Base-by-base conservation (phyloP, 1,139 yeast genomes). In the Trichomonascaceae sp. region DNA sequence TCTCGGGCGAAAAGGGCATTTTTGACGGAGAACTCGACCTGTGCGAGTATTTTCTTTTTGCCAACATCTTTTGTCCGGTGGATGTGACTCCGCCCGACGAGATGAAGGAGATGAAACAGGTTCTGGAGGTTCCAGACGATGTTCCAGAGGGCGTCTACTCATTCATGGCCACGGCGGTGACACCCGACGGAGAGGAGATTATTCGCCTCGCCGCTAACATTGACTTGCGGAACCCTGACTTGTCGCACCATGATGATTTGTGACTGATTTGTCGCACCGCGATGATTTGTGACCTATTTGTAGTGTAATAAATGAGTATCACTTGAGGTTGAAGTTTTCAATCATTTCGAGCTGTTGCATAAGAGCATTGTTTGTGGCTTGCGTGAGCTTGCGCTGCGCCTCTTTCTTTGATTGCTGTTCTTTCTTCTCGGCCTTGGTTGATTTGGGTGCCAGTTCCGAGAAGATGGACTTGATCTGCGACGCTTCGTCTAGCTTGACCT, bases 91-190 rank as follows among this genome's bases (percentile, higher is more conserved):
- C 42, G 3, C 34, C 43, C 15, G 35, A 32, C 2, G 36, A 28
- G 16, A 34, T 38, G 20, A 26, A 33, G 14, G 28, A 31, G 11
- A 35, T 42, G 38, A 38, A 42, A 17, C 50, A 47, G 32, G 41
- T 40, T 3, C 38, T 54, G 25, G 41, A 42, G 14, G 46, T 54
- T 0, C 59, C 59, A 1, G 46, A 43, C 13, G 44, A 46, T 25
- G 56, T 43, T 4, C 50, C 48, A 2, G 38, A 42, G 1, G 55
- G 52, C 11, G 39, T 42, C 8, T 45, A 48, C 31, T 46, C 56
- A 17, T 52, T 53, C 30, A 31, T 50, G 3, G 53, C 51, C 20
- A 40, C 42, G 16, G 50, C 45, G 4, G 31, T 26, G 3, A 40
- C 43, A 6, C 49, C 52, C 1, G 38, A 38, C 5, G 40, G 39